Evolutionary conservation across 495 filamentous ascomycete species (phyloP).

Genomic region (Annulohypoxylon nitens): DNA sequence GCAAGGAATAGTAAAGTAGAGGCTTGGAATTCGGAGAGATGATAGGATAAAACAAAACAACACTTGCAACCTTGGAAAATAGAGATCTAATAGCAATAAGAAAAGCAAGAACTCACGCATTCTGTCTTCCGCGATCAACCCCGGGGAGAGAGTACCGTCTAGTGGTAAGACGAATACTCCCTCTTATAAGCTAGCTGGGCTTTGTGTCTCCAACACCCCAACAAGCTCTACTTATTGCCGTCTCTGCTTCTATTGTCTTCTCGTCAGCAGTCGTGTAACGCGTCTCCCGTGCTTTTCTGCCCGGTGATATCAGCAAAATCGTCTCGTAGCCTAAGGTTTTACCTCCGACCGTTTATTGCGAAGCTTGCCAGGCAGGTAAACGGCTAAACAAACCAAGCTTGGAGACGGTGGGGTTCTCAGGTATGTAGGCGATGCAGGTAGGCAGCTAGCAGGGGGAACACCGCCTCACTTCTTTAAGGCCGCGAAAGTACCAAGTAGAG

Average conservation of each 20-base stretch:
- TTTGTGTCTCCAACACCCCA: constrained; percentile 14
- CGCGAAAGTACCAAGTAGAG: constrained; percentile 3
- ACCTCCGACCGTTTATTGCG: constrained; percentile 29
- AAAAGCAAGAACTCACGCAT: constrained; percentile 36
- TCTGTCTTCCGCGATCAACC: constrained; percentile 21
- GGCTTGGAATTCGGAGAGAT: constrained; percentile 12
- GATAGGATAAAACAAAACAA: background rate
- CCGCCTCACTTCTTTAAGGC: constrained; percentile 38
- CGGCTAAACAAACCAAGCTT: background rate
- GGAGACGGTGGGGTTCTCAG: background rate
- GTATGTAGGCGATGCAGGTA: background rate
- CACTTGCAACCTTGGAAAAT: no score
- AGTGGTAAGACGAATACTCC: constrained; percentile 36
- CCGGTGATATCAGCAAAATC: constrained; percentile 25
- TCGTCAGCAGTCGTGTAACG: constrained; percentile 26
- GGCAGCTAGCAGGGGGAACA: constrained; percentile 14
- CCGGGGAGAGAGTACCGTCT: constrained; percentile 28
- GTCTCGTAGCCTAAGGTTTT: constrained; percentile 9
- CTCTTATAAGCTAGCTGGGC: constrained; percentile 12
- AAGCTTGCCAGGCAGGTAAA: background rate
- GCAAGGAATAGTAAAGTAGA: background rate
- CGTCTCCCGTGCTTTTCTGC: constrained; percentile 1
- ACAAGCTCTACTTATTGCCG: constrained; percentile 18
- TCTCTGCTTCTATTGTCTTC: constrained; percentile 7
- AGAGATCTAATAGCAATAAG: background rate